Percentiles rank a stretch among this genome's conserved stretches.
These are phyloP conservation scores for Candida arabinofermentans DNA, from an alignment of 805 yeast genomes.

Conservation along the genomic window DNA sequence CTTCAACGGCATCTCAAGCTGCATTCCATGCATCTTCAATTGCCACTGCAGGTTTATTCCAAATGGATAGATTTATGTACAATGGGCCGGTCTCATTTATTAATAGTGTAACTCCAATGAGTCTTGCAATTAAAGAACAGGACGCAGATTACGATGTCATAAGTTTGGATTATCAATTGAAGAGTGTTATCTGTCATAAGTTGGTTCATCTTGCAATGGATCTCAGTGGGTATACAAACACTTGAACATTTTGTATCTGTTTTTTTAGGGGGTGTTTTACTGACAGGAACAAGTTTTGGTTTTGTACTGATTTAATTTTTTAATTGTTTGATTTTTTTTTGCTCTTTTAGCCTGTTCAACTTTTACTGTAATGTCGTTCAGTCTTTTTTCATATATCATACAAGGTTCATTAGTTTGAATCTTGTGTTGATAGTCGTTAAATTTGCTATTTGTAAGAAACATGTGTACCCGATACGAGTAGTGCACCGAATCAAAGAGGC, in stretches of 20 bases:
- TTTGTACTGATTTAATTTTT: too few relatives aligned
- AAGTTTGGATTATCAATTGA: slow-evolving; percentile 25
- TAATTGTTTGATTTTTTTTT: not conserved
- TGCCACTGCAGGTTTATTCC: not conserved
- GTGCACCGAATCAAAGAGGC: too few relatives aligned
- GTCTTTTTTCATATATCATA: too few relatives aligned
- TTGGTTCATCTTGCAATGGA: slow-evolving; percentile 26
- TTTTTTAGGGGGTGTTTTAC: not conserved
- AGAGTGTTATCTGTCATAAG: slow-evolving; percentile 28
- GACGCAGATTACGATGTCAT: slow-evolving; percentile 18
- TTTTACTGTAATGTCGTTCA: too few relatives aligned
- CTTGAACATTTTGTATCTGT: not conserved
- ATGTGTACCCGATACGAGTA: too few relatives aligned
- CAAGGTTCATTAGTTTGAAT: too few relatives aligned
- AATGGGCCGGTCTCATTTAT: not conserved
- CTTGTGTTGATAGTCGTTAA: too few relatives aligned
- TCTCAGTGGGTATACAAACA: slow-evolving; percentile 25
- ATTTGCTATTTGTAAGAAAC: too few relatives aligned
- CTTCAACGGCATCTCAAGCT: not conserved
- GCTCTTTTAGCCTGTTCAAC: not conserved
- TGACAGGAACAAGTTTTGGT: too few relatives aligned
- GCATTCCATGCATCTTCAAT: not conserved
- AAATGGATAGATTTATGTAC: not conserved
- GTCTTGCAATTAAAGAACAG: slow-evolving; percentile 1
- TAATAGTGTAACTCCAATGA: not conserved